phyloP scores from a whole-genome alignment of 208 protist species.

The Tritrichomonas musculus region DNA sequence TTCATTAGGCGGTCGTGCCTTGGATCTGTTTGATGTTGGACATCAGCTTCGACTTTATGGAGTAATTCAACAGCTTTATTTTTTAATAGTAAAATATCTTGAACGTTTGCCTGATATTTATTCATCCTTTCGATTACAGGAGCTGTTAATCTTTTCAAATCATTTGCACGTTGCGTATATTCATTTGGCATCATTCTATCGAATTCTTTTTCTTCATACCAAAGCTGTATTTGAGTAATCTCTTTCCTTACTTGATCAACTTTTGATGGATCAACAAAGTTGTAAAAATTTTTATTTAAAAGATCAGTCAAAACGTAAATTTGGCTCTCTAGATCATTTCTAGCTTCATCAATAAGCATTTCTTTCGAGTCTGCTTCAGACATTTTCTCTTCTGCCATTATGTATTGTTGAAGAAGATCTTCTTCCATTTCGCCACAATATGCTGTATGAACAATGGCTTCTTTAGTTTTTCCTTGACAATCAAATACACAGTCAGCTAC shows the following conservation, averaged over 20 bases:
- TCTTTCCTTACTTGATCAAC: background rate
- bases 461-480: background rate
- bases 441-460: background rate
- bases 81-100: background rate
- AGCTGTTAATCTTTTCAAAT: background rate
- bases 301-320: background rate
- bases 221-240: background rate
- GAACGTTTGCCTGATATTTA: background rate
- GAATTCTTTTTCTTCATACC: constrained; percentile 14
- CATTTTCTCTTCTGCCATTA: background rate
- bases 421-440: background rate
- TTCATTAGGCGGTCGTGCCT: too few species aligned
- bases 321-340: background rate
- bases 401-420: background rate
- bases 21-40: too few species aligned
- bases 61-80: background rate
- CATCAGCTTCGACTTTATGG: too few species aligned
- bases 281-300: background rate
- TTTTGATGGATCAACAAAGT: background rate
- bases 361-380: background rate
- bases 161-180: background rate
- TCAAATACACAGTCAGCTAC: background rate
- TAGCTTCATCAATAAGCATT: background rate
- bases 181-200: background rate
- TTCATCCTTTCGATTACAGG: background rate